Evolutionary conservation across 1,284 basidiomycete species (phyloP).

Genomic region (Sphaerobolus stellatus): DNA sequence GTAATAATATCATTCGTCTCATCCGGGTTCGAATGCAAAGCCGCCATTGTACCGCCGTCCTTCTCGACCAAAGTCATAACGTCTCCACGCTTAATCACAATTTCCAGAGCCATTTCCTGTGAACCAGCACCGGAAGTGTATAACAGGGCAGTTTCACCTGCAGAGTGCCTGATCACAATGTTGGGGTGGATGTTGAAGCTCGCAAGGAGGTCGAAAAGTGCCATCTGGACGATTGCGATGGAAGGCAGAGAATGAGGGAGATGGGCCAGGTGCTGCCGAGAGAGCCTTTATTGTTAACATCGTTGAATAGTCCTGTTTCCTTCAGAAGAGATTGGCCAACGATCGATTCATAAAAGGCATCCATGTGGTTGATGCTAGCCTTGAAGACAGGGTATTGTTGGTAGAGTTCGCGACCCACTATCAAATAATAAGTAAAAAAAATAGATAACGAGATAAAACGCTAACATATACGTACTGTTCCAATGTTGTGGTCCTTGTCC

Average conservation of each 20-base stretch:
- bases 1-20: slow-evolving; percentile 25
- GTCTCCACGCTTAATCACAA: slow-evolving; percentile 38
- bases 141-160: slow-evolving; percentile 44
- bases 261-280: too few species aligned
- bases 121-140: slow-evolving; percentile 43
- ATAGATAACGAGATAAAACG: too few species aligned
- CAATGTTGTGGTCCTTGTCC: slow-evolving; percentile 44
- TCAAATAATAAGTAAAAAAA: too few species aligned
- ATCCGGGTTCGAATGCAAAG: slow-evolving; percentile 32
- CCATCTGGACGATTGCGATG: slow-evolving; percentile 44
- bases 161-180: slow-evolving; percentile 40
- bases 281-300: slow-evolving; percentile 8
- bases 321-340: slow-evolving; percentile 24
- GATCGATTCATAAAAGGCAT: slow-evolving; percentile 28
- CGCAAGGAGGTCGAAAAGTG: slow-evolving; percentile 39
- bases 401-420: slow-evolving; percentile 43
- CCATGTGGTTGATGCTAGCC: slow-evolving; percentile 34
- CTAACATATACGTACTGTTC: too few species aligned
- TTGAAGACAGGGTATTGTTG: slow-evolving; percentile 34
- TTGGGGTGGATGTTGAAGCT: slow-evolving; percentile 37
- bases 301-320: slow-evolving; percentile 6
- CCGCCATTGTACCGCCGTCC: slow-evolving; percentile 41
- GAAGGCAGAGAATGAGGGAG: slow-evolving; percentile 39
- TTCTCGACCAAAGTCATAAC: slow-evolving; percentile 34
- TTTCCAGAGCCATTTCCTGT: slow-evolving; percentile 38